Percentiles rank a stretch among this genome's conserved stretches.
These are phyloP conservation scores for Nakazawaea holstii DNA, from an alignment of 805 yeast species.

Conservation along the genomic window DNA sequence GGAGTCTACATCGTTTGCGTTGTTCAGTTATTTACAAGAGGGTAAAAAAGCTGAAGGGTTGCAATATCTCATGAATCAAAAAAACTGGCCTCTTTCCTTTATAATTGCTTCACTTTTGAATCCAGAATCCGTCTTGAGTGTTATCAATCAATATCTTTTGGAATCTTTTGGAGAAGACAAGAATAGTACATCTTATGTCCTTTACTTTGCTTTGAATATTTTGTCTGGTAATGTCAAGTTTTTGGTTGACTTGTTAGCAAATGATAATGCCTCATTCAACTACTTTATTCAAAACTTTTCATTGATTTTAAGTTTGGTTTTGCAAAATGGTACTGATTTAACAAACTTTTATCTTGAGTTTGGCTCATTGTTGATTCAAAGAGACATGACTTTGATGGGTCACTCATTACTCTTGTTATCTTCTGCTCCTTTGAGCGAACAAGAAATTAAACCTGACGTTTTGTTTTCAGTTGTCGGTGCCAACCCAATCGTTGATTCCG, in stretches of 20 bases:
- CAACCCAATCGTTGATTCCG: background rate
- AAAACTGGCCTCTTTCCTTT: conserved; percentile 76
- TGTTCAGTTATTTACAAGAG: conserved; percentile 34
- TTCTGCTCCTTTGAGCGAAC: conserved; percentile 36
- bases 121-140: conserved; percentile 49
- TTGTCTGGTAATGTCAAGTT: conserved; percentile 55
- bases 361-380: conserved; percentile 39
- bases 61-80: conserved; percentile 50
- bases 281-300: conserved; percentile 1
- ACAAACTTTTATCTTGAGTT: conserved; percentile 39
- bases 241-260: conserved; percentile 44
- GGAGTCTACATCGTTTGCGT: background rate
- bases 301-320: conserved; percentile 1
- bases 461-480: conserved; percentile 35
- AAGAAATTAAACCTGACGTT: conserved; percentile 23
- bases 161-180: conserved; percentile 38
- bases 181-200: conserved; percentile 28
- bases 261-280: conserved; percentile 19
- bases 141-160: conserved; percentile 52
- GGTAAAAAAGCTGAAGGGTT: conserved; percentile 71
- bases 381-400: conserved; percentile 30
- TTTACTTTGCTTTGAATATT: conserved; percentile 57
- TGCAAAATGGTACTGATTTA: conserved; percentile 4
- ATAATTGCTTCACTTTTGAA: conserved; percentile 65
- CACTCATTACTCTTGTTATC: conserved; percentile 42